These are phyloP conservation scores for Nitzschia sp. DNA, from an alignment of 108 stramenopile species.

Conservation along the genomic window DNA sequence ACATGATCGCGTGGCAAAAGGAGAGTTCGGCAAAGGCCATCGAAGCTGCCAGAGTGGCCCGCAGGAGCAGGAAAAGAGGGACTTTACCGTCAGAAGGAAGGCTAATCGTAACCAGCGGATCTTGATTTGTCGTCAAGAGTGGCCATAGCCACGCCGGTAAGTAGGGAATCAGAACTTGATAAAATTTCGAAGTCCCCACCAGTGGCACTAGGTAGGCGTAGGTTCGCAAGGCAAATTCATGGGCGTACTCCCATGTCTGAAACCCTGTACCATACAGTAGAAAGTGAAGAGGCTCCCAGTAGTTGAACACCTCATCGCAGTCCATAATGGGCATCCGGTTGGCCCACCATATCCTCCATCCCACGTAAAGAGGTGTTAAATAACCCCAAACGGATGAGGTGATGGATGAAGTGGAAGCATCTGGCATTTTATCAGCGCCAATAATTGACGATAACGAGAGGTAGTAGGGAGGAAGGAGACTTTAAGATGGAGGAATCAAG, in stretches of 20 bases:
- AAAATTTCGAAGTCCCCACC: background rate
- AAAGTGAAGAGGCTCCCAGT: constrained; percentile 98
- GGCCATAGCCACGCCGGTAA: constrained; percentile 27
- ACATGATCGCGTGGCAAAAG: constrained; percentile 32
- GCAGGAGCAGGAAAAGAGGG: constrained; percentile 49
- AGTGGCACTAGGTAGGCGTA: constrained; percentile 89
- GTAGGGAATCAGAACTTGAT: constrained; percentile 18
- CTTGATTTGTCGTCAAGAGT: constrained; percentile 23
- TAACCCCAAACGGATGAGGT: background rate
- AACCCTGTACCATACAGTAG: constrained; percentile 70
- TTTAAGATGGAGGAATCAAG: too few species aligned
- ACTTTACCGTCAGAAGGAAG: constrained; percentile 26
- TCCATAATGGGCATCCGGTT: constrained; percentile 89
- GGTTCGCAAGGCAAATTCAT: constrained; percentile 90
- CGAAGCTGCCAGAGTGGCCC: constrained; percentile 41
- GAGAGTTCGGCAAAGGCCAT: constrained; percentile 42
- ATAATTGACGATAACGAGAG: too few species aligned
- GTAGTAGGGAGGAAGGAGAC: too few species aligned
- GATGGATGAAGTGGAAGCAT: background rate
- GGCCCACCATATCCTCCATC: constrained; percentile 56
- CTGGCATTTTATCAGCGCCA: too few species aligned
- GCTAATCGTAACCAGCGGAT: background rate
- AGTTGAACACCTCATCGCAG: constrained; percentile 99
- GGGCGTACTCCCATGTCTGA: constrained; percentile 96
- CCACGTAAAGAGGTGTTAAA: constrained; percentile 42